phyloP scores from a whole-genome alignment of 2,329 filamentous ascomycete genomes.

The Colletotrichum siamense region DNA sequence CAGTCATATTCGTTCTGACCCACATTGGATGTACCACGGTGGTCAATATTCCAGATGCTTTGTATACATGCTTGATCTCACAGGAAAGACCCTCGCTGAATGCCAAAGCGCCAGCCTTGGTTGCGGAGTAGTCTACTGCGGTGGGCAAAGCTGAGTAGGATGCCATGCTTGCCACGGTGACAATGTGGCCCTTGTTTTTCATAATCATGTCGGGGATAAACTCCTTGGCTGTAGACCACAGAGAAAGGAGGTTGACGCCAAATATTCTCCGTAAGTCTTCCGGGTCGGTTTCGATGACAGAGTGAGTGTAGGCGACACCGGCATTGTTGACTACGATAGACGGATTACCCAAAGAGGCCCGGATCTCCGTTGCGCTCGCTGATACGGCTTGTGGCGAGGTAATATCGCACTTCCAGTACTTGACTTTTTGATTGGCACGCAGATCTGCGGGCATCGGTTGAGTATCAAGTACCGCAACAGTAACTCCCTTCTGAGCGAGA shows the following conservation, averaged over 20 bases:
- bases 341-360: conserved; percentile 47
- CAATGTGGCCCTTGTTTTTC: conserved; percentile 56
- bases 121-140: conserved; percentile 56
- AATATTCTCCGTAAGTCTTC: conserved; percentile 46
- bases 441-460: not conserved
- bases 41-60: conserved; percentile 40
- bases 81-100: conserved; percentile 55
- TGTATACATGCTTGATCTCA: conserved; percentile 40
- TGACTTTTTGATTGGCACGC: not conserved
- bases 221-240: conserved; percentile 50
- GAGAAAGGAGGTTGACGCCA: conserved; percentile 51
- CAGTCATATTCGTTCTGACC: conserved; percentile 33
- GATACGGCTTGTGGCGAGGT: conserved; percentile 47
- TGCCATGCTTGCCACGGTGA: conserved; percentile 57
- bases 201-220: conserved; percentile 52
- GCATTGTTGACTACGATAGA: conserved; percentile 78
- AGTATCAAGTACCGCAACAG: not conserved
- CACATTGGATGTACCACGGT: conserved; percentile 31
- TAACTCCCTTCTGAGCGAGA: conserved; percentile 23
- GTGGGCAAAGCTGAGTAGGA: conserved; percentile 50
- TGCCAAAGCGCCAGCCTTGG: conserved; percentile 55
- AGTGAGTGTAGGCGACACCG: conserved; percentile 48
- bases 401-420: not conserved
- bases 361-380: conserved; percentile 42
- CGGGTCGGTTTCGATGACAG: conserved; percentile 45